Base-by-base conservation (phyloP, 106 monocot genomes). In the Apostasia ramifera region DNA sequence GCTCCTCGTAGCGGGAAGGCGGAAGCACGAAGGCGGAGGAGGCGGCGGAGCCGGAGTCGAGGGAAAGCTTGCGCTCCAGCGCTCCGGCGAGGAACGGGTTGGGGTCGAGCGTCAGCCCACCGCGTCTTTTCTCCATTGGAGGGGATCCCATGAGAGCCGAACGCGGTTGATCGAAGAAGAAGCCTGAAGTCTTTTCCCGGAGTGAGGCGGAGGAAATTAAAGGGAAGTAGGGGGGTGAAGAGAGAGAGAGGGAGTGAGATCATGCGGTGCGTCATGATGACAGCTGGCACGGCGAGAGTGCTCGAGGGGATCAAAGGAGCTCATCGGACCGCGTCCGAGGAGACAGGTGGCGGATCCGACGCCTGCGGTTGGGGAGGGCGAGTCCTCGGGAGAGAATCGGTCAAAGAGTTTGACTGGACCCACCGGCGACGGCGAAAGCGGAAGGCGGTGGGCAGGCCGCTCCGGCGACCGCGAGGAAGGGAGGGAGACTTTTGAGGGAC, bases 231-330 rank as follows among this genome's bases (percentile, higher is more conserved):
- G 62, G 70, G 38, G 59, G 12, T 49, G 11, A 55, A 13, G 57
- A 26, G 10, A 67, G 70, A 43, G 26, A 26, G 26, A 44, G 51
- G 0, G 10, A 5, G 56, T 74, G 73, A 75, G 61, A 73, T 55
- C 55, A 72, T 55, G 51, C 67, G 57, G 73, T 87, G 80, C 80
- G 87, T 71, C 66, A 66, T 46, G 70, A 55, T 11, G 55, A 43
- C 64, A 74, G 58, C 55, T 74, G 73, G 49, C 81, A 74, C 59
- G 53, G 55, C 66, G 59, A 70, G 66, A 73, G 74, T 73, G 71
- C 55, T 8, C 5, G 2, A 5, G 57, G 57, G 57, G 57, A 26
- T 26, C 26, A 26, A 26, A 26, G 26, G 26, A 26, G 26, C 26
- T 26, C 26, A 26, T 26, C 26, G 26, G 26, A 26, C 26, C 26